Conservation (phyloP, 768 basidiomycete species). For the Tulasnella sp. region DNA sequence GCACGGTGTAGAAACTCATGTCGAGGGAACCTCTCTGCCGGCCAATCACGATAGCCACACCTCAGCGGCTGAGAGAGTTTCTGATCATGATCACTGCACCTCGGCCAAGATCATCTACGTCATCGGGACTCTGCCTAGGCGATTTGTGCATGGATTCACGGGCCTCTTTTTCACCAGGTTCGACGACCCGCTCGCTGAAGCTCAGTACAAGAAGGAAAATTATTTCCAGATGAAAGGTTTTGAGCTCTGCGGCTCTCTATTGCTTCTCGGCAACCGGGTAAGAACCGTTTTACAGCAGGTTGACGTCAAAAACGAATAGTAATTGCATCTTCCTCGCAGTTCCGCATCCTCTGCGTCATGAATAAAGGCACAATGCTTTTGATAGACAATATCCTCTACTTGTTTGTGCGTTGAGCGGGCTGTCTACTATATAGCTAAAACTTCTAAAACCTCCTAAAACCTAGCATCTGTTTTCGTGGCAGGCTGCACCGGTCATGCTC, state of each 20-base stretch:
- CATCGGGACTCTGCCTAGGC: background rate
- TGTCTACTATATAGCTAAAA: conserved; percentile 1
- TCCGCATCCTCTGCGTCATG: conserved; percentile 15
- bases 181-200: conserved; percentile 1
- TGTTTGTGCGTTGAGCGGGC: conserved; percentile 2
- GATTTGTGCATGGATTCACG: background rate
- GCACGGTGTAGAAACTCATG: conserved; percentile 1
- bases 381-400: conserved; percentile 17
- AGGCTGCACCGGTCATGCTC: conserved; percentile 17
- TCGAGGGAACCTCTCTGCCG: conserved; percentile 1
- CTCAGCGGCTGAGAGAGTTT: background rate
- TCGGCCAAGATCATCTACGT: background rate
- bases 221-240: conserved; percentile 19
- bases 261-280: conserved; percentile 28
- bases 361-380: conserved; percentile 5
- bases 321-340: background rate
- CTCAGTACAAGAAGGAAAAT: conserved; percentile 10
- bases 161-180: conserved; percentile 8
- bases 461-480: background rate
- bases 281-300: conserved; percentile 15
- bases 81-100: background rate
- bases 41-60: background rate
- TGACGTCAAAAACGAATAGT: background rate
- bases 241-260: conserved; percentile 20
- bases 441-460: too few species aligned